Base-by-base conservation (phyloP, 768 basidiomycete species). In the Leucocoprinus sp. region DNA sequence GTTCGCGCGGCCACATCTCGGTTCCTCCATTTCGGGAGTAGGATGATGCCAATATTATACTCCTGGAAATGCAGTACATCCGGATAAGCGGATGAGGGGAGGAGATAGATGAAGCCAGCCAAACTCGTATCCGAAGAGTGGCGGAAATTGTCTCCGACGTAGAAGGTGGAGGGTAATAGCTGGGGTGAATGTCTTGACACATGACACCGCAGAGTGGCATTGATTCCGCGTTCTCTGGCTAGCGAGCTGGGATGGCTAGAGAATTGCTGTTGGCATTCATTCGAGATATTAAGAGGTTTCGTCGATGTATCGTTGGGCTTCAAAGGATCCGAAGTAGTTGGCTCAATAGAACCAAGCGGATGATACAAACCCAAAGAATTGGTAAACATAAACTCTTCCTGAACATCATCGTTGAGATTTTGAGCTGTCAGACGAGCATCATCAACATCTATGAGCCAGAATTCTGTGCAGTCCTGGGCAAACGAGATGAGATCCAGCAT, bases 41-140 rank as follows among this genome's bases (percentile, higher is more conserved):
- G 50, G 43, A 76, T 64, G 51, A 86, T 60, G 8, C 82, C 82
- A 24, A 85, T 61, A 51, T 68, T 75, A 17, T 74, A 66, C 56
- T 84, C 78, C 3, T 63, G 57, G 22, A 52, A 53, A 19, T 60
- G 60, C 22, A 70, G 49, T 0, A 63, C 61, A 47, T 64, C 63
- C 18, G 54, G 49, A 15, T 55, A 49, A 12, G 49, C 50, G 23
- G 62, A 60, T 1, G 67, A 60, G 4, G 55, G 54, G 11, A 53
- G 57, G 21, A 76, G 62, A 46, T 74, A 76, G 19, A 73, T 58
- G 14, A 76, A 52, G 2, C 76, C 75, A 34, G 72, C 29, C 28
- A 49, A 17, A 17, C 21, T 38, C 19, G 38, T 42, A 11, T 28
- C 42, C 31, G 42, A 26, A 18, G 46, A 28, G n/a, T 22, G 42